A percentile compares a stretch with the other conserved stretches of the same genome.
phyloP scores from a whole-genome alignment of 495 filamentous ascomycete genomes.

The Letharia lupina region DNA sequence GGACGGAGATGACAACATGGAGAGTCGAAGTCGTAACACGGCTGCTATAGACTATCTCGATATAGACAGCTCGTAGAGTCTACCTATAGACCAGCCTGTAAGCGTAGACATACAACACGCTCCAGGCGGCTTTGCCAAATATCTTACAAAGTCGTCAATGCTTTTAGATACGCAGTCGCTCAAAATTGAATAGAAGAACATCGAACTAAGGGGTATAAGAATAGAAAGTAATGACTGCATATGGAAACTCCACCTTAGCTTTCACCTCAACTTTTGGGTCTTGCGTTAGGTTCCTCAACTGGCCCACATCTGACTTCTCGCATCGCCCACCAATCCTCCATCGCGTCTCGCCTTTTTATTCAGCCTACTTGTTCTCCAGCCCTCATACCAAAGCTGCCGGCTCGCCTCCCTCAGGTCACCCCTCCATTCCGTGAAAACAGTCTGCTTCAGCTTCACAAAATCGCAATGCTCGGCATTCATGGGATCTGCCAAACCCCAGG shows the following conservation, averaged over 20 bases:
- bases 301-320: slow-evolving; percentile 10
- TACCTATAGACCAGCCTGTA: slow-evolving; percentile 1
- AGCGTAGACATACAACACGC: slow-evolving; percentile 7
- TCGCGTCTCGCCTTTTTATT: slow-evolving; percentile 33
- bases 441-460: slow-evolving; percentile 81
- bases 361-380: slow-evolving; percentile 77
- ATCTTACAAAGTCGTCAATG: slow-evolving; percentile 10
- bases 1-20: not conserved
- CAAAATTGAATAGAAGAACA: not conserved
- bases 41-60: not conserved
- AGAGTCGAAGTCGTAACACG: not conserved
- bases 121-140: not conserved
- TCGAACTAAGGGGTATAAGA: slow-evolving; percentile 19
- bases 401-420: slow-evolving; percentile 85
- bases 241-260: slow-evolving; percentile 3
- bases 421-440: slow-evolving; percentile 89
- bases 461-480: slow-evolving; percentile 89
- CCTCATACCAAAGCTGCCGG: slow-evolving; percentile 90
- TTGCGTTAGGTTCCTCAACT: not conserved
- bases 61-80: not conserved
- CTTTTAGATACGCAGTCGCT: slow-evolving; percentile 4
- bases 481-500: slow-evolving; percentile 95
- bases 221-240: slow-evolving; percentile 11
- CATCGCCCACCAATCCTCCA: slow-evolving; percentile 13
- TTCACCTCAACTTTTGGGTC: not conserved